Evolutionary conservation across 305 asterid species (phyloP), one percentile per base, ranked within the genome.

Genomic region (Ajuga reptans): DNA sequence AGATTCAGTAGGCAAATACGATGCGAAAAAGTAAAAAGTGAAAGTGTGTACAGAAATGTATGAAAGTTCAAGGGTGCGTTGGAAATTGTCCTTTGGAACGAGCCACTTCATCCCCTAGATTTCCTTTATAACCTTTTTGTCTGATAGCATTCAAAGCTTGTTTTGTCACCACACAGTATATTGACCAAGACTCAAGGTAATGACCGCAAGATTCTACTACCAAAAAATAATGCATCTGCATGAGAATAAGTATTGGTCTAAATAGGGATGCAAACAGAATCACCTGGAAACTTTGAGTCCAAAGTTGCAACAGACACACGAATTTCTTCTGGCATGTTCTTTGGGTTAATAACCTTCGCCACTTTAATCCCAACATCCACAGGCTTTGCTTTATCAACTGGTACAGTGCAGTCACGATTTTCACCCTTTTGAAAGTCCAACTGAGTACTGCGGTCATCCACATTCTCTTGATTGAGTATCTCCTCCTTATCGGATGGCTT

Each of bases 271-370:
- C 45, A 49, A n/a, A 61, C 71, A 55, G 52, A 74, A 69, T 66
- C 73, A 82, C 87, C 92, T 76, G 80, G 79, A 73, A 72, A 47
- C 73, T 81, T 85, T 34, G 79, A 57, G 29, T 77, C 82, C 2
- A 81, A 87, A 59, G 82, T 66, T 43, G 71, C 80, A 59, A 84
- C 69, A 68, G 92, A 64, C 59, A 77, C 34, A 21, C 68, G 74
- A 17, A 37, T 63, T 46, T 77, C 79, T 68, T 74, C 77, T 62
- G 34, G 65, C 11, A 63, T 15, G 12, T 75, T 76, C 45, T 77
- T 82, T 4, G 77, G 64, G 73, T 79, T 72, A 60, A 61, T 56
- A 24, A 39, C 78, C 71, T 72, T 81, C 68, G 71, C 63, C 42
- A 31, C 6, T 36, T 46, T 61, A 74, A 36, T 54, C 69, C 69